Evolutionary conservation across 108 stramenopile genomes (phyloP), one percentile per base, ranked within the genome.

Genomic region (Cyclostephanos tholiformis): DNA sequence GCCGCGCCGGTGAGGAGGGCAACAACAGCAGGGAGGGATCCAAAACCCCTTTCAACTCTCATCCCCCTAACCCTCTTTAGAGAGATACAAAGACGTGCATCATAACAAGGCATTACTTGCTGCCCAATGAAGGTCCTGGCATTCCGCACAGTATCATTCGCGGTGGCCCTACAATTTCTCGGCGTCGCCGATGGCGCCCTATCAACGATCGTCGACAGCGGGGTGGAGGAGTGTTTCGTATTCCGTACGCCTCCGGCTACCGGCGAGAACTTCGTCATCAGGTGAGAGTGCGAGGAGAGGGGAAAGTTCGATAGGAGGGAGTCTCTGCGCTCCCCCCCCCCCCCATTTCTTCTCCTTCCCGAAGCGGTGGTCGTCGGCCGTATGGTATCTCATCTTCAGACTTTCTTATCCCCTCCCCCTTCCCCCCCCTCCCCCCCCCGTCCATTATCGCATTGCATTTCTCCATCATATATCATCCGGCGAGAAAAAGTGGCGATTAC

Each of bases 171-270:
- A 46, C 53, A 30, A 36, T 60, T 46, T 6, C 20, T 23, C 43
- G 70, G 48, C 11, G 35, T 46, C 5, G 74, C 48, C 62, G 79
- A 76, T 8, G 79, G 51, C 48, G 74, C 74, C 19, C 65, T 77
- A 22, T 63, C 75, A n/a, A 71, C 76, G 6, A 25, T 60, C 29
- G 71, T 82, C 11, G 64, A 71, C 22, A 72, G 59, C 43, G 80
- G 80, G 9, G 80, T 63, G 2, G 80, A 82, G 29, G 71, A 72
- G 23, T 82, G 80, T 22, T 82, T 76, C 48, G 44, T 48, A 16
- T 41, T 82, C 53, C 70, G 75, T 17, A 58, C 80, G 10, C 80
- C 80, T 14, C 6, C n/a, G n/a, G n/a, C n/a, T n/a, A n/a, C 53
- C 49, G 73, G 66, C 46, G 68, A 61, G 35, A 20, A 57, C 27